These are phyloP conservation scores for Periconia sp. DNA, from an alignment of 2,329 filamentous ascomycete genomes.

Conservation along the genomic window DNA sequence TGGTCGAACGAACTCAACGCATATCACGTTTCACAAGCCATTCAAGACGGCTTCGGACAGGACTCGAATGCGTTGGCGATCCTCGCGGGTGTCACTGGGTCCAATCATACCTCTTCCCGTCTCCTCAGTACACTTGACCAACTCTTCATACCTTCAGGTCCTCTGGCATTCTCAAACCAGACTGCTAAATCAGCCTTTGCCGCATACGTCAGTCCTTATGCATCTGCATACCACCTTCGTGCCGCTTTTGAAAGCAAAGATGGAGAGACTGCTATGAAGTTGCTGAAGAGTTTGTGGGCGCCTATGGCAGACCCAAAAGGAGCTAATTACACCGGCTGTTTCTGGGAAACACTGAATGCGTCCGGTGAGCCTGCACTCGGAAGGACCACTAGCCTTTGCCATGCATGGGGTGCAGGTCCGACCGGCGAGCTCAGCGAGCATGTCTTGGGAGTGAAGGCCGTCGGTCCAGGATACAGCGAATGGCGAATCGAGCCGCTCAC, in stretches of 20 bases:
- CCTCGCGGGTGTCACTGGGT: conserved; percentile 25
- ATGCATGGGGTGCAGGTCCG: conserved; percentile 38
- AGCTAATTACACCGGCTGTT: conserved; percentile 31
- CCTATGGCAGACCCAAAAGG: conserved; percentile 27
- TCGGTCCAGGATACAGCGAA: conserved; percentile 8
- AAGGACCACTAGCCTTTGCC: conserved; percentile 32
- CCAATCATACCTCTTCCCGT: conserved; percentile 5
- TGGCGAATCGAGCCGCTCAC: conserved; percentile 8
- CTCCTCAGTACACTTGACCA: conserved; percentile 10
- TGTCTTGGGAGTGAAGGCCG: conserved; percentile 25
- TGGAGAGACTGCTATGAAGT: background rate
- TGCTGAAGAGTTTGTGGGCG: conserved; percentile 10
- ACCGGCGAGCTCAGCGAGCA: conserved; percentile 35
- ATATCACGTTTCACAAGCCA: conserved; percentile 23
- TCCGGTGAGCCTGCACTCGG: conserved; percentile 29
- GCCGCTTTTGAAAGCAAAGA: conserved; percentile 20
- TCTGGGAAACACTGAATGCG: conserved; percentile 33
- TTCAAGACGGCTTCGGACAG: conserved; percentile 23
- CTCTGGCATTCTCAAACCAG: conserved; percentile 20
- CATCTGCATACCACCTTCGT: conserved; percentile 35
- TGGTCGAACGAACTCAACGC: conserved; percentile 25
- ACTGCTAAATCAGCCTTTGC: conserved; percentile 14
- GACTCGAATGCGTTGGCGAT: conserved; percentile 38
- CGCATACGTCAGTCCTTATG: conserved; percentile 28
- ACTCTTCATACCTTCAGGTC: conserved; percentile 19